Conservation (phyloP, 1,139 yeast genomes). For the Pneumocystis canis region DNA sequence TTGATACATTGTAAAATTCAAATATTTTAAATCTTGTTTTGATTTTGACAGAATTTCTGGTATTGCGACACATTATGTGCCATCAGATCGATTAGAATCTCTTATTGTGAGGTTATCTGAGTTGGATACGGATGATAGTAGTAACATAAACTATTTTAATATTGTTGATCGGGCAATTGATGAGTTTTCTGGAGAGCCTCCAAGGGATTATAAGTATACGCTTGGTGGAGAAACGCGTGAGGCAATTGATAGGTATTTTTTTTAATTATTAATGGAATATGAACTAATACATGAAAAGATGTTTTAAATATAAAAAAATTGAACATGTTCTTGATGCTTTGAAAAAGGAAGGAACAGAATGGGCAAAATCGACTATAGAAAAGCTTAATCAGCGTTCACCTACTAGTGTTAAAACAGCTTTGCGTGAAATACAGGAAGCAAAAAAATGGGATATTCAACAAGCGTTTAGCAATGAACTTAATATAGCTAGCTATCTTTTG, state of each 20-base stretch:
- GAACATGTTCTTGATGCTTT: conserved; percentile 50
- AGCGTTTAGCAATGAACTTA: conserved; percentile 60
- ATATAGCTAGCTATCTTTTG: conserved; percentile 44
- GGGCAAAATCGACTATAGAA: conserved; percentile 47
- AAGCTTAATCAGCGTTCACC: conserved; percentile 52
- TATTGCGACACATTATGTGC: conserved; percentile 78
- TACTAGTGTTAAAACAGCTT: conserved; percentile 61
- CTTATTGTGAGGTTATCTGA: conserved; percentile 36
- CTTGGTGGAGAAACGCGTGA: conserved; percentile 42
- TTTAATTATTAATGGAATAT: not conserved
- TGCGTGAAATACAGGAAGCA: conserved; percentile 55
- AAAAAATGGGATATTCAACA: conserved; percentile 42
- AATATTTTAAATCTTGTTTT: conserved; percentile 18
- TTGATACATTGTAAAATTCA: conserved; percentile 42
- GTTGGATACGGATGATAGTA: conserved; percentile 20
- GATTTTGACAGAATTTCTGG: conserved; percentile 34
- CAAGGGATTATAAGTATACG: conserved; percentile 47
- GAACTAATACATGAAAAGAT: conserved; percentile 16
- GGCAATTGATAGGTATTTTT: conserved; percentile 37
- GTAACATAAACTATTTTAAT: conserved; percentile 31
- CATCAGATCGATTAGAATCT: conserved; percentile 45
- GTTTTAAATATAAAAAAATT: conserved; percentile 46
- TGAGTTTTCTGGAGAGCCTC: conserved; percentile 60
- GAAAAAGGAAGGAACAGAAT: conserved; percentile 38
- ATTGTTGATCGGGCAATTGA: conserved; percentile 53